Evolutionary conservation across 805 yeast species (phyloP), one percentile per base, ranked within the genome.

Genomic region (Suhomyces emberorum): DNA sequence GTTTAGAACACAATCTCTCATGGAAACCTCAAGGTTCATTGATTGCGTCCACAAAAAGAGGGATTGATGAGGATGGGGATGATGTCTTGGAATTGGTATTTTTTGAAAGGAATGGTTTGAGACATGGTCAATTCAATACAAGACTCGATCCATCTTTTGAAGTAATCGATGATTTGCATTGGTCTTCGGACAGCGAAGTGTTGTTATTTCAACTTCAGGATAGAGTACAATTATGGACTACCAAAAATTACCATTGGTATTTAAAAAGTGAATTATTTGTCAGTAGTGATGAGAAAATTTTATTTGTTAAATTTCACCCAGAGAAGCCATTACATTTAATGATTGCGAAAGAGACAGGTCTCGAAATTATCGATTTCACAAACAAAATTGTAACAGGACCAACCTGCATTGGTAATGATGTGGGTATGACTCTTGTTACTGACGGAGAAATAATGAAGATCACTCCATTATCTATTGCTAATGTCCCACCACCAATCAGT

Each of bases 211-310:
- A 76, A 27, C 66, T 84, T 19, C 43, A 60, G 2, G 72, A 79
- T 47, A 65, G 76, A 11, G 72, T 93, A n/a, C 95, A 84, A 54
- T 60, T 93, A 16, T 93, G 97, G 97, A 81, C 95, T 1, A 71
- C 85, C 3, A 88, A 86, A 54, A 93, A 93, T 59, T 93, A 89
- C 60, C 95, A 89, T 54, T 93, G 98, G 98, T 88, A 85, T 59
- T 70, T 89, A 48, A 93, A 93, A 53, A 95, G 85, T 58, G 95
- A 84, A 51, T 60, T 89, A 2, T 48, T 49, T 37, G 56, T 68
- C 7, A 44, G 50, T 21, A 44, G 48, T 2, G 37, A 40, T 9
- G 56, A 58, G 30, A 52, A 59, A 24, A 59, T 75, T 16, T 14
- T 46, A 4, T 79, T 72, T 50, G 64, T 76, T 33, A 76, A 72